A percentile compares a stretch with the other conserved stretches of the same genome.
Conservation (phyloP, 495 filamentous ascomycete genomes). For the Cairneyella variabilis region DNA sequence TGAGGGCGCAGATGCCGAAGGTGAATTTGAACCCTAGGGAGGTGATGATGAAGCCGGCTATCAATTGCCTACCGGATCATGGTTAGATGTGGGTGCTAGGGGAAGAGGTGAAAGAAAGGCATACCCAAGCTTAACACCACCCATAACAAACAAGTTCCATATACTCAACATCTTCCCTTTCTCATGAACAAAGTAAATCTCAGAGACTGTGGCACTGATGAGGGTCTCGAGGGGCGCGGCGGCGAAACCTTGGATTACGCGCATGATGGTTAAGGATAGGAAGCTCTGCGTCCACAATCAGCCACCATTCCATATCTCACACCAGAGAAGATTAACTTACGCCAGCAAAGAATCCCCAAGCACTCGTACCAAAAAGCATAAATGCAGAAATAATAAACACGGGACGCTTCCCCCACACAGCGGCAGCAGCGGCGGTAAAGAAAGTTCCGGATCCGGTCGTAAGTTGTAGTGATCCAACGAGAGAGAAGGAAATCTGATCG, state of each 20-base stretch:
- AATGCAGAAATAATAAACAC: constrained; percentile 54
- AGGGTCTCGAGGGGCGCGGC: constrained; percentile 56
- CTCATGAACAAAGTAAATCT: constrained; percentile 61
- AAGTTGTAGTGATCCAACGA: constrained; percentile 41
- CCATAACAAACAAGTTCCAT: constrained; percentile 60
- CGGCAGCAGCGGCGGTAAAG: constrained; percentile 56
- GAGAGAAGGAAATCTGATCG: constrained; percentile 35
- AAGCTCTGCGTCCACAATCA: no score
- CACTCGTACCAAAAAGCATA: constrained; percentile 51
- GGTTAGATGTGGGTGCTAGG: not conserved
- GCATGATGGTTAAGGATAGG: constrained; percentile 45
- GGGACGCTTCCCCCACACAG: constrained; percentile 60
- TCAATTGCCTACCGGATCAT: constrained; percentile 26
- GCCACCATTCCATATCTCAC: no score
- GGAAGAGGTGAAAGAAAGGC: not conserved
- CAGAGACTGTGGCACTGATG: constrained; percentile 48
- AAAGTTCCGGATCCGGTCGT: constrained; percentile 47
- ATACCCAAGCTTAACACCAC: constrained; percentile 36
- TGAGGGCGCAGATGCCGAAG: constrained; percentile 48
- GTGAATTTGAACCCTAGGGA: constrained; percentile 49
- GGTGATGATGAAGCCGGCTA: constrained; percentile 36
- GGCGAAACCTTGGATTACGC: constrained; percentile 46
- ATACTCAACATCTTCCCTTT: constrained; percentile 58
- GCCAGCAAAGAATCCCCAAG: constrained; percentile 57
- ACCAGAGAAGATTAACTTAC: no score